phyloP scores from a whole-genome alignment of 257 asterid genomes.

The Parsonsia alboflavescens region DNA sequence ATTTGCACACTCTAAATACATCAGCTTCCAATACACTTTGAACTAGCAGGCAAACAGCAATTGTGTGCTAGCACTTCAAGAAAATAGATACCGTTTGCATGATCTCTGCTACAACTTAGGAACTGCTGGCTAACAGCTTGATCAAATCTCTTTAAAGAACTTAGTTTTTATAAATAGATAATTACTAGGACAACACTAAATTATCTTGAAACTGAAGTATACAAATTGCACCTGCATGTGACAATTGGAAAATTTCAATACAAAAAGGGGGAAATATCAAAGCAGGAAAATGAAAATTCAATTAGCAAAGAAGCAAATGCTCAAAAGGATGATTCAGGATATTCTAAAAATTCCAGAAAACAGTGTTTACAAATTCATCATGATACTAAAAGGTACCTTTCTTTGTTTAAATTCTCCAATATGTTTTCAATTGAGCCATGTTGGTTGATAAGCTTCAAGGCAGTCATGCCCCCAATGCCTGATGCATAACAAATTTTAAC shows the following conservation, averaged over 20 bases:
- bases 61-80: background rate
- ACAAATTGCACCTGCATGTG: background rate
- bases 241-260: background rate
- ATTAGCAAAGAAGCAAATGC: background rate
- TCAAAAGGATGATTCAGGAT: background rate
- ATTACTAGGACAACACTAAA: background rate
- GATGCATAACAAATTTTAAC: conserved; percentile 11
- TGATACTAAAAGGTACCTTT: conserved; percentile 48
- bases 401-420: conserved; percentile 84
- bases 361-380: background rate
- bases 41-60: background rate
- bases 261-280: background rate
- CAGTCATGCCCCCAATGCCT: conserved; percentile 97
- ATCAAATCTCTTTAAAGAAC: background rate
- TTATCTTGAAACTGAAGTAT: background rate
- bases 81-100: background rate
- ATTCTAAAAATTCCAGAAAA: background rate
- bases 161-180: background rate
- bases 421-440: conserved; percentile 85
- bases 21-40: background rate
- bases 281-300: background rate
- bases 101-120: background rate
- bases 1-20: background rate
- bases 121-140: background rate
- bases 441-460: conserved; percentile 90